A percentile compares a stretch with the other conserved stretches of the same genome.
Evolutionary conservation across 495 filamentous ascomycete species (phyloP).

Genomic region (Penicillium atrosanguineum): DNA sequence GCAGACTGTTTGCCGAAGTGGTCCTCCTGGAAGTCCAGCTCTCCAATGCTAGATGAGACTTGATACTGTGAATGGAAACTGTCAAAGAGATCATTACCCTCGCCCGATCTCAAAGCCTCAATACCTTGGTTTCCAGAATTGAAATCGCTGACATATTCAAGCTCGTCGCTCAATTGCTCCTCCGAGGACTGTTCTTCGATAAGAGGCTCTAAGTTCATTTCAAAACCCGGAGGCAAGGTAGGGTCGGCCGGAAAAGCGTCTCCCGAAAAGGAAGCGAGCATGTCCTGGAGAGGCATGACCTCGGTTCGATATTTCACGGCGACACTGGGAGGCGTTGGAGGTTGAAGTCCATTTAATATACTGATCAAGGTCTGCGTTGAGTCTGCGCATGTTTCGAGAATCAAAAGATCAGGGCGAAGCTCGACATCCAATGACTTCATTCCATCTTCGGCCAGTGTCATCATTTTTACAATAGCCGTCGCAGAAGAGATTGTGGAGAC

Average conservation of each 20-base stretch:
- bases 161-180: constrained; percentile 47
- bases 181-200: constrained; percentile 15
- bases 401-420: constrained; percentile 76
- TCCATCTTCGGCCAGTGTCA: constrained; percentile 48
- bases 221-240: constrained; percentile 10
- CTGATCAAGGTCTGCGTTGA: constrained; percentile 90
- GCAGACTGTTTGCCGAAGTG: constrained; percentile 67
- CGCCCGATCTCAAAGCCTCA: constrained; percentile 28
- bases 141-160: constrained; percentile 64
- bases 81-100: constrained; percentile 53
- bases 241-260: constrained; percentile 64
- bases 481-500: constrained; percentile 83
- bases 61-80: constrained; percentile 60
- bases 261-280: constrained; percentile 85
- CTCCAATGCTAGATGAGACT: constrained; percentile 46
- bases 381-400: constrained; percentile 94
- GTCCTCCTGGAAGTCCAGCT: constrained; percentile 72
- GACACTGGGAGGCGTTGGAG: constrained; percentile 76
- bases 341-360: constrained; percentile 75
- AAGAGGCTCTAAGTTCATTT: constrained; percentile 10
- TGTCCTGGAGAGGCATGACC: constrained; percentile 77
- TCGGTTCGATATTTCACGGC: constrained; percentile 84
- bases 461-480: constrained; percentile 58
- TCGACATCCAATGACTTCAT: constrained; percentile 74
- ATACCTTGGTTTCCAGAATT: constrained; percentile 44